phyloP scores from a whole-genome alignment of 2,329 filamentous ascomycete genomes.

The Tolypocladium ophioglossoides region DNA sequence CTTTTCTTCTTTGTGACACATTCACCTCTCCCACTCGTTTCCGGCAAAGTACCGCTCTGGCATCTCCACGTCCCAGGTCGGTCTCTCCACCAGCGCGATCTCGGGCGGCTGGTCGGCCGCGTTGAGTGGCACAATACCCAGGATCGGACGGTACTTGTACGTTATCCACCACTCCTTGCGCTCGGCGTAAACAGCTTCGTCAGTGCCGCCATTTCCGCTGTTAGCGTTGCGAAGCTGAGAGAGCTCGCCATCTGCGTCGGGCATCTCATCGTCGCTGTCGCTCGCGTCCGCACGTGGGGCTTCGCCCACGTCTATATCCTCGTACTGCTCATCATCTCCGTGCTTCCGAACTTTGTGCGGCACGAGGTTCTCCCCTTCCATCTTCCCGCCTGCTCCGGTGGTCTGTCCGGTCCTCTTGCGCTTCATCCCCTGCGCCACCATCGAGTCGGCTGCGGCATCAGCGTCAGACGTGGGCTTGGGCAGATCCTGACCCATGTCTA shows the following conservation, averaged over 20 bases:
- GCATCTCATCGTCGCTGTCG: conserved; percentile 28
- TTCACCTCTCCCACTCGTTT: conserved; percentile 36
- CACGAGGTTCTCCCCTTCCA: conserved; percentile 33
- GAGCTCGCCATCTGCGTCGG: conserved; percentile 21
- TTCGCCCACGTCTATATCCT: conserved; percentile 27
- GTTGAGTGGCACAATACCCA: conserved; percentile 52
- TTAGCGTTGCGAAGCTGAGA: conserved; percentile 20
- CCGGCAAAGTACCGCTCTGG: conserved; percentile 59
- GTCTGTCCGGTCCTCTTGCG: conserved; percentile 40
- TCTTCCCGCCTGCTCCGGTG: conserved; percentile 42
- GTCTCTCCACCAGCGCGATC: conserved; percentile 80
- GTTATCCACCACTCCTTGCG: conserved; percentile 60
- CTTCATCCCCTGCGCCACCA: conserved; percentile 30
- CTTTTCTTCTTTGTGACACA: not conserved
- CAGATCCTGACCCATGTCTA: conserved; percentile 70
- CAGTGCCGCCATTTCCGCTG: conserved; percentile 6
- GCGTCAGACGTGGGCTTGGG: conserved; percentile 16
- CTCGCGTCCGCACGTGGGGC: conserved; percentile 21
- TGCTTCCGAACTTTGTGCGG: conserved; percentile 32
- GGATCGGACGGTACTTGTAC: conserved; percentile 87
- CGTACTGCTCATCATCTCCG: conserved; percentile 28
- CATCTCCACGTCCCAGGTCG: conserved; percentile 71
- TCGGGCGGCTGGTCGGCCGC: conserved; percentile 44
- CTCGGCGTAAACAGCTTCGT: conserved; percentile 12
- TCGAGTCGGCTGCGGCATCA: conserved; percentile 20